phyloP scores from a whole-genome alignment of 2,329 filamentous ascomycete species.

The Penicillium palitans region DNA sequence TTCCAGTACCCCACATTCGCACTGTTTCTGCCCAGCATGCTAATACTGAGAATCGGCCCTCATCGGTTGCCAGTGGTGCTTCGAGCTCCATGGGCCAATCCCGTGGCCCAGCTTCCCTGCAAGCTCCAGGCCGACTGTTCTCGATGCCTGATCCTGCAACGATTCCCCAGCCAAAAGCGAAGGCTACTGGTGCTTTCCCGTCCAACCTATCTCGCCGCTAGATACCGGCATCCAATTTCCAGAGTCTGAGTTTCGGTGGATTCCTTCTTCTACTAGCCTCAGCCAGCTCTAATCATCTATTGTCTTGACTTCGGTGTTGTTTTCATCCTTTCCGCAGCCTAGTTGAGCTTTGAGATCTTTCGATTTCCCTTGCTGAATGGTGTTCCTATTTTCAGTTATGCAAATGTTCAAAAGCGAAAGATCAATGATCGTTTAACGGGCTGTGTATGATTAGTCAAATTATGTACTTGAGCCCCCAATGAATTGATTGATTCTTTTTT shows the following conservation, averaged over 20 bases:
- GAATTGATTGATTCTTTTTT: background rate
- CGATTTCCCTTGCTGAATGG: background rate
- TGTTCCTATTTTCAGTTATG: background rate
- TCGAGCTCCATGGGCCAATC: background rate
- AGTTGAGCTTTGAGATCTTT: constrained; percentile 5
- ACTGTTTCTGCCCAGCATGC: background rate
- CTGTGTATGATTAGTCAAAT: background rate
- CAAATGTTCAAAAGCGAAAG: background rate
- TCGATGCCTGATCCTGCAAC: background rate
- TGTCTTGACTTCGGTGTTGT: background rate
- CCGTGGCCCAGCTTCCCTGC: background rate
- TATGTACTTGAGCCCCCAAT: background rate
- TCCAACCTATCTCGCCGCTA: background rate
- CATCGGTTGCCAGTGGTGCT: background rate
- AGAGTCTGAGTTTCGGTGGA: background rate
- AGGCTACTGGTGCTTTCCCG: background rate
- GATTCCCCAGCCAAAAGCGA: background rate
- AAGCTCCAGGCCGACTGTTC: background rate
- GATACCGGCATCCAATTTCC: background rate
- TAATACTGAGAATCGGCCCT: background rate
- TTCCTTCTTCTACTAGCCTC: background rate
- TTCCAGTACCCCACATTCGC: background rate
- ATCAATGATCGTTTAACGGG: constrained; percentile 3
- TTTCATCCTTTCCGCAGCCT: background rate
- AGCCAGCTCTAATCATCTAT: background rate